Evolutionary conservation across 2,329 filamentous ascomycete species (phyloP), one percentile per base, ranked within the genome.

Genomic region (Orbilia blumenaviensis): DNA sequence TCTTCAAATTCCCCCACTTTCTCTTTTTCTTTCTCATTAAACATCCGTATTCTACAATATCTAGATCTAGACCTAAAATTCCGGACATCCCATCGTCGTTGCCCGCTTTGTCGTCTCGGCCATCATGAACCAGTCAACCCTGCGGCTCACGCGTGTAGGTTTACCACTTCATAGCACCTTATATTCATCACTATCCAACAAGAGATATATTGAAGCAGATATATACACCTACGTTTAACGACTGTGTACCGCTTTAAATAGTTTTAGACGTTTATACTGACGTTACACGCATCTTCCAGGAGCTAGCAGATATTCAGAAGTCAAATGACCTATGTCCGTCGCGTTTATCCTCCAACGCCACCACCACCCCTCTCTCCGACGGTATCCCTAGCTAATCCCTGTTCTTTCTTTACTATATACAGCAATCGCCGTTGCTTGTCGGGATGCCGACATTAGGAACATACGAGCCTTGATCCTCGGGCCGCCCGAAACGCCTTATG

Each of bases 401-500:
- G 16, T 23, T 34, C 27, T n/a, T n/a, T n/a, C n/a, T n/a, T n/a
- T n/a, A n/a, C 25, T 52, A 25, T 25, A 41, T 71, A 14, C 79
- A 94, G 92, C 94, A 29, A 88, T 98, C 78, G 92, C 92, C 9
- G 93, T 97, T 56, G 91, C 92, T 68, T 96, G 92, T 82, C 88
- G 91, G 61, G 95, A 98, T 83, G 87, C 89, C 79, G 93, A 99
- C 83, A 92, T 98, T 76, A 91, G 94, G 66, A 91, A 92, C 82
- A 90, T 98, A 58, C 91, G 89, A 81, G 93, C 94, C 56, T 83
- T 98, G 78, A 94, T 98, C 80, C 89, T 98, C 79, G 95, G 95
- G 0, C 94, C 95, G 23, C 93, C 94, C 78, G 94, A 95, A 80
- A 96, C 94, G 0, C 94, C 94, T 0, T 99, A 99, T 83, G 94